These are phyloP conservation scores for Gaillardinia entomophila DNA, from an alignment of 805 yeast species.

Conservation along the genomic window DNA sequence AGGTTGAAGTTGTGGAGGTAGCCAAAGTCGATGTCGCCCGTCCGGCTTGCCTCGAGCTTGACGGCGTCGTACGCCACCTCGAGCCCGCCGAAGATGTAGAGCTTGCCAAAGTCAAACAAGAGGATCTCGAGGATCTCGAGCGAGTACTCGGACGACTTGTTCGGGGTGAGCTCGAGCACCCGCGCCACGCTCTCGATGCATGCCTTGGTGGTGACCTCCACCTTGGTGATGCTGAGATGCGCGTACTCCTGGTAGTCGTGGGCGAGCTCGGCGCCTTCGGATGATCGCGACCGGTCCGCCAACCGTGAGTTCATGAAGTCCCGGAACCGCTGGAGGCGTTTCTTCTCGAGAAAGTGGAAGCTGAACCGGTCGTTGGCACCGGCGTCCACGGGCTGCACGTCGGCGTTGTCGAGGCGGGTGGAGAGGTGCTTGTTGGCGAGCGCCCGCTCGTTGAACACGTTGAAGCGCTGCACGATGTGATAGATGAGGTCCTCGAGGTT, in stretches of 20 bases:
- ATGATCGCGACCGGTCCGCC: slow-evolving; percentile 33
- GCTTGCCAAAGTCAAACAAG: slow-evolving; percentile 63
- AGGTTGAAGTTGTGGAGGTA: slow-evolving; percentile 46
- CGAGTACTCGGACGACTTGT: slow-evolving; percentile 54
- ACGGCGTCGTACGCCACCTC: slow-evolving; percentile 58
- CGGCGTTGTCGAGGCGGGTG: slow-evolving; percentile 30
- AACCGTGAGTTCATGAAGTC: slow-evolving; percentile 49
- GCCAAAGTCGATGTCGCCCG: slow-evolving; percentile 33
- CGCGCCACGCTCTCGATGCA: slow-evolving; percentile 73
- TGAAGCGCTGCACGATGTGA: slow-evolving; percentile 41
- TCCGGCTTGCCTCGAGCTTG: slow-evolving; percentile 26
- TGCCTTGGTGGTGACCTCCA: slow-evolving; percentile 62
- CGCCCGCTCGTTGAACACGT: slow-evolving; percentile 28
- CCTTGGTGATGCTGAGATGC: slow-evolving; percentile 36
- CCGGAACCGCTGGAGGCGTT: slow-evolving; percentile 48
- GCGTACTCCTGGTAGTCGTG: slow-evolving; percentile 14
- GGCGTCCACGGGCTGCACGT: slow-evolving; percentile 10
- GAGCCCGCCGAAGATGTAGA: slow-evolving; percentile 68
- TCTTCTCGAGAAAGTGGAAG: slow-evolving; percentile 31
- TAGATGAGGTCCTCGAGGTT: slow-evolving; percentile 53
- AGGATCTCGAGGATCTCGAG: slow-evolving; percentile 63
- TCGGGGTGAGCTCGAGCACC: slow-evolving; percentile 65
- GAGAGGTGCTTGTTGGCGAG: slow-evolving; percentile 29
- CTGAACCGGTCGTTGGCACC: slow-evolving; percentile 20
- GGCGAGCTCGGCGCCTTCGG: slow-evolving; percentile 4